A percentile compares a stretch with the other conserved stretches of the same genome.
Conservation (phyloP, 2,329 filamentous ascomycete genomes). For the Talaromyces amestolkiae region DNA sequence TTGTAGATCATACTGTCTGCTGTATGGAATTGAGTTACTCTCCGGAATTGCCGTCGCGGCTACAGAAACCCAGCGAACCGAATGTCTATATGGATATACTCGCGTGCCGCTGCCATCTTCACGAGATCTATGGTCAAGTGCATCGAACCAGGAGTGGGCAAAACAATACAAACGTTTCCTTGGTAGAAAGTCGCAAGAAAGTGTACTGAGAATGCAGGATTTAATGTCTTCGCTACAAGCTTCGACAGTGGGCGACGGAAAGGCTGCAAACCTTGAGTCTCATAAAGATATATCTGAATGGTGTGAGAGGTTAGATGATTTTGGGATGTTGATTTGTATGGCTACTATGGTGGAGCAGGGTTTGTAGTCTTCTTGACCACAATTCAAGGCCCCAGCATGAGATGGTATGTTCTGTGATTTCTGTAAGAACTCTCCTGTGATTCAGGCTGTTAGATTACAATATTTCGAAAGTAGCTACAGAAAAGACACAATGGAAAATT, state of each 20-base stretch:
- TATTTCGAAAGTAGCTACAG: not conserved
- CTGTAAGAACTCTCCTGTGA: not conserved
- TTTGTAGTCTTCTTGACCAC: not conserved
- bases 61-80: not conserved
- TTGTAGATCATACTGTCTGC: slow-evolving; percentile 2
- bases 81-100: not conserved
- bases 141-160: slow-evolving; percentile 2
- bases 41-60: not conserved
- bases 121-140: slow-evolving; percentile 7
- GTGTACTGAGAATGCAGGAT: not conserved
- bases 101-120: not conserved
- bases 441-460: not conserved
- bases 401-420: not conserved
- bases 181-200: not conserved
- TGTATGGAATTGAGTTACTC: slow-evolving; percentile 6
- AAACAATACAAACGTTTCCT: not conserved
- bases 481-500: no score
- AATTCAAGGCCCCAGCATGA: not conserved
- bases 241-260: not conserved
- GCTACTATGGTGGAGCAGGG: slow-evolving; percentile 9
- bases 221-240: not conserved
- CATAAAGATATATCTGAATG: not conserved
- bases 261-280: not conserved
- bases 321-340: slow-evolving; percentile 10
- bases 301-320: slow-evolving; percentile 10